Evolutionary conservation across 2,329 filamentous ascomycete genomes (phyloP).

Genomic region (Samsoniella hepiali): DNA sequence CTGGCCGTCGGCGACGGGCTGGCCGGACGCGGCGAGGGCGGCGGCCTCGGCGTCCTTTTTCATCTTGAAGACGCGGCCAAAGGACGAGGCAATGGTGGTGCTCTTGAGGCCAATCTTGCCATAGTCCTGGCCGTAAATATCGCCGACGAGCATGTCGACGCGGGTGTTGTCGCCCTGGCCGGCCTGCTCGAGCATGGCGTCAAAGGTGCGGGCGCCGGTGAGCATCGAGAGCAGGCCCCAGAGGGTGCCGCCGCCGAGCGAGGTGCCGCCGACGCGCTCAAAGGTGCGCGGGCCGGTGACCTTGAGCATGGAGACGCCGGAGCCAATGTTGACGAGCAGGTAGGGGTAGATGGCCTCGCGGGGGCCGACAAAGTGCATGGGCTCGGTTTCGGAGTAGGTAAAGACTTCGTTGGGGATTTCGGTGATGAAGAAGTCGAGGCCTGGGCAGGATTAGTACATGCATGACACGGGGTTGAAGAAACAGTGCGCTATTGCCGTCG

Average conservation of each 20-base stretch:
- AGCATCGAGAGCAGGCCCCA: conserved; percentile 92
- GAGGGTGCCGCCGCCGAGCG: conserved; percentile 91
- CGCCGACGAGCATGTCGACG: conserved; percentile 95
- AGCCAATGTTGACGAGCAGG: conserved; percentile 95
- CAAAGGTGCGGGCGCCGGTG: conserved; percentile 92
- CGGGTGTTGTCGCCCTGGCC: conserved; percentile 87
- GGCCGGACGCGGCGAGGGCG: conserved; percentile 43
- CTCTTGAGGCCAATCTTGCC: conserved; percentile 94
- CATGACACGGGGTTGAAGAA: no score
- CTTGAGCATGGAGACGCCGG: conserved; percentile 95
- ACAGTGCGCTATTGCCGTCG: neutral
- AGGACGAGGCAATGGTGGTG: conserved; percentile 91
- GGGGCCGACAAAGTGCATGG: conserved; percentile 83
- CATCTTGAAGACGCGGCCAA: conserved; percentile 94
- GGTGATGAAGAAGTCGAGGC: conserved; percentile 97
- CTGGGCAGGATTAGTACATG: conserved; percentile 39
- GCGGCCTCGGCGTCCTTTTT: conserved; percentile 78
- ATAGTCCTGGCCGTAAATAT: conserved; percentile 96
- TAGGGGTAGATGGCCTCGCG: conserved; percentile 88
- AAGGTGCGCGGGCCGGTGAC: conserved; percentile 85
- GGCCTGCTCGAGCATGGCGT: conserved; percentile 92
- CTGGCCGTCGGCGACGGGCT: conserved; percentile 27
- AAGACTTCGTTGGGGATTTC: conserved; percentile 97
- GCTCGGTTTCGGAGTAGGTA: conserved; percentile 86
- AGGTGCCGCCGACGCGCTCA: conserved; percentile 90